Conservation (phyloP, 371 early-diverging fungal genomes). For the Blastocladiella emersonii region DNA sequence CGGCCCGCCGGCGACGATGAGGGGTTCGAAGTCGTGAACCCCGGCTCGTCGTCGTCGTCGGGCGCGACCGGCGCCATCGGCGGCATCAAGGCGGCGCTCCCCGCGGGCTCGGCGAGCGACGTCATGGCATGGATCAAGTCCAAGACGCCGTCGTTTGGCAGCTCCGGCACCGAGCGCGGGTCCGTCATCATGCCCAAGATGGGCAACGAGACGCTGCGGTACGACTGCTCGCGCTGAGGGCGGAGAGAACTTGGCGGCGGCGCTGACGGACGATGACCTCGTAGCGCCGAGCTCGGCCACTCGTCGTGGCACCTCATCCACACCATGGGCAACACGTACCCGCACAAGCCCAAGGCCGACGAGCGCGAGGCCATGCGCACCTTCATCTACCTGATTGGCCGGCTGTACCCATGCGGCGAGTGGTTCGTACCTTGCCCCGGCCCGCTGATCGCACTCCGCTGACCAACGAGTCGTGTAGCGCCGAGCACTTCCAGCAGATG, state of each 20-base stretch:
- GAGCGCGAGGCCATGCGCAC: conserved; percentile 63
- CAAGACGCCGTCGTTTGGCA: no score
- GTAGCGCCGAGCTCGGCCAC: conserved; percentile 71
- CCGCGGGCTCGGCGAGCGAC: no score
- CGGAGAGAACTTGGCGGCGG: not conserved
- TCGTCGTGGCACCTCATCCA: conserved; percentile 83
- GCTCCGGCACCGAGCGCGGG: no score
- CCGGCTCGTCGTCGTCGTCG: no score
- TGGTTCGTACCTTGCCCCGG: conserved; percentile 51
- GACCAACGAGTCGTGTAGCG: no score
- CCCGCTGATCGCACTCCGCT: not conserved
- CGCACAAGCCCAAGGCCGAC: conserved; percentile 62
- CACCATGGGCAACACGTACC: conserved; percentile 91
- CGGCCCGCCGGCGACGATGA: no score
- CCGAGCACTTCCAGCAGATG: conserved; percentile 61
- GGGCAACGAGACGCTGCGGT: conserved; percentile 67
- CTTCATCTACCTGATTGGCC: conserved; percentile 71
- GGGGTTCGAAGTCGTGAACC: no score
- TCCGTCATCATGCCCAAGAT: conserved; percentile 69
- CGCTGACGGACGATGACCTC: not conserved
- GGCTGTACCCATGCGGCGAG: conserved; percentile 95
- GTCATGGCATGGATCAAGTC: no score
- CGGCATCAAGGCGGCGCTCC: no score
- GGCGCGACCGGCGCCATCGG: no score
- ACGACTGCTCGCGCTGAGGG: not conserved